phyloP scores from a whole-genome alignment of 495 filamentous ascomycete genomes.

The Trichocladium uniseriatum region DNA sequence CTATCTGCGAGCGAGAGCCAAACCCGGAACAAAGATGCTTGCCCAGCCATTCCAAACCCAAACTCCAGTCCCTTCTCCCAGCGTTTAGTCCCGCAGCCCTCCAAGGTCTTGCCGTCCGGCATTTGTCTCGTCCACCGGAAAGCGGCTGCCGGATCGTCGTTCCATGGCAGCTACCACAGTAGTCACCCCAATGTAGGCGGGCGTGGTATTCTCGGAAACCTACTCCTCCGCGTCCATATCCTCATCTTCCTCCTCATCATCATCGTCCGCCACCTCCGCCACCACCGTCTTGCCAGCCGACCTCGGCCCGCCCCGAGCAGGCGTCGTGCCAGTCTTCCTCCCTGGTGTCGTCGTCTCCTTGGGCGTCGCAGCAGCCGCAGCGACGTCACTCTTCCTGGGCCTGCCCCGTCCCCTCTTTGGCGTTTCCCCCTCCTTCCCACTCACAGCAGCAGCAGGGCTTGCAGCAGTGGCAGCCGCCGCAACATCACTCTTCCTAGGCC shows the following conservation, averaged over 20 bases:
- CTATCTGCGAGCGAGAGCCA: not conserved
- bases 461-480: too few species aligned
- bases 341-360: not conserved
- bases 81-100: not conserved
- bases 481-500: not conserved
- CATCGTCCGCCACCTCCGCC: not conserved
- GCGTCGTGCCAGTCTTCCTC: not conserved
- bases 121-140: too few species aligned
- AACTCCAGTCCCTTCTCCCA: not conserved
- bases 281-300: not conserved
- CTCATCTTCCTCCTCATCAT: not conserved
- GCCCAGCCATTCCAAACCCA: not conserved
- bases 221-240: too few species aligned
- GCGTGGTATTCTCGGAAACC: too few species aligned
- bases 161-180: too few species aligned
- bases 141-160: too few species aligned
- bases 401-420: not conserved
- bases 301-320: not conserved
- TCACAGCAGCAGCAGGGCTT: too few species aligned
- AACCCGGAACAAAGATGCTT: not conserved
- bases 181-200: too few species aligned
- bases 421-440: not conserved
- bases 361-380: not conserved
- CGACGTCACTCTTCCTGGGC: not conserved
- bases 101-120: too few species aligned